Evolutionary conservation across 257 asterid genomes (phyloP).

Genomic region (Perilla frutescens): DNA sequence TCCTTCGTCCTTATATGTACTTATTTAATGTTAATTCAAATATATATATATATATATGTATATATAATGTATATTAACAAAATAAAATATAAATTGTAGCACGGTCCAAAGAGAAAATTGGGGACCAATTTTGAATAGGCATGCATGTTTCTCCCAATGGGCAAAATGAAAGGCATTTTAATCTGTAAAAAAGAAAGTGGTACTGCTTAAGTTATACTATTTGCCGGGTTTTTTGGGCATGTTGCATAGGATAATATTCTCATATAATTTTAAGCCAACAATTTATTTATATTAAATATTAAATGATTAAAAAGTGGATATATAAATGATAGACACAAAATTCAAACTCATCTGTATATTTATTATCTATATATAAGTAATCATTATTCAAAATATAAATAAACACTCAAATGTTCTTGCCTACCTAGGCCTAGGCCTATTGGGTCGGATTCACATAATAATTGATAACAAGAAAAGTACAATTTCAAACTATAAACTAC

Average conservation of each 20-base stretch:
- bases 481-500: slow-evolving; percentile 33
- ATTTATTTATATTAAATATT: background rate
- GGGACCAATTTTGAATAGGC: background rate
- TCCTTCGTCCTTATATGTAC: too few relatives aligned
- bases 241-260: slow-evolving; percentile 28
- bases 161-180: background rate
- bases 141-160: background rate
- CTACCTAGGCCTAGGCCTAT: slow-evolving; percentile 11
- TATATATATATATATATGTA: too few relatives aligned
- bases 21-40: too few relatives aligned
- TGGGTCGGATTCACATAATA: slow-evolving; percentile 24
- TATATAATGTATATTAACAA: background rate
- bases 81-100: background rate
- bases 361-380: background rate
- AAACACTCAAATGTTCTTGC: slow-evolving; percentile 12
- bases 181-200: slow-evolving; percentile 7
- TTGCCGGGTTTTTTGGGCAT: background rate
- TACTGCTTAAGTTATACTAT: slow-evolving; percentile 12
- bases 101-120: background rate
- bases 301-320: too few relatives aligned
- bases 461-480: slow-evolving; percentile 26
- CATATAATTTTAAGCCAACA: background rate
- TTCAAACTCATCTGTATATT: background rate
- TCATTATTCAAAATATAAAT: background rate
- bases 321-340: background rate